These are phyloP conservation scores for Sanghuangporus sanghuang DNA, from an alignment of 1,284 basidiomycete species.

Conservation along the genomic window DNA sequence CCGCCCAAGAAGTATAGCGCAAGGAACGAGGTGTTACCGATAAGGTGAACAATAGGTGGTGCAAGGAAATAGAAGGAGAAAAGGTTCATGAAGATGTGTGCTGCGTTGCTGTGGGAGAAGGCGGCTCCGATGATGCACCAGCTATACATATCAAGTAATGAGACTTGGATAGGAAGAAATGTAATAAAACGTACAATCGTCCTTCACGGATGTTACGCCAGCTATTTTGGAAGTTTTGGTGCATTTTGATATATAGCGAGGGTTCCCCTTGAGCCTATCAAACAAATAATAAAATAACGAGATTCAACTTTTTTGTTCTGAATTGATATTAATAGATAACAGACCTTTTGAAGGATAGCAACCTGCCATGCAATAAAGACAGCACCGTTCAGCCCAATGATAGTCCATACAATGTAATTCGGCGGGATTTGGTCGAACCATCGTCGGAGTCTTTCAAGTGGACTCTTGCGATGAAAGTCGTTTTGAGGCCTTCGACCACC, in stretches of 20 bases:
- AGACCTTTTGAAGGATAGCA: conserved; percentile 33
- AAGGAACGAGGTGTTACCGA: conserved; percentile 71
- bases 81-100: conserved; percentile 76
- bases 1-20: conserved; percentile 76
- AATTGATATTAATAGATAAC: conserved; percentile 21
- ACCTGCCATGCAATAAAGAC: conserved; percentile 40
- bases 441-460: background rate
- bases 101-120: conserved; percentile 65
- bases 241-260: conserved; percentile 51
- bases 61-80: conserved; percentile 81
- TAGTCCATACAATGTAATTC: conserved; percentile 36
- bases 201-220: conserved; percentile 64
- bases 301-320: background rate
- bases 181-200: conserved; percentile 50
- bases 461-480: background rate
- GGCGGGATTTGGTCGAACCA: conserved; percentile 36
- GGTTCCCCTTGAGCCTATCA: conserved; percentile 36
- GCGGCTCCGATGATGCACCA: conserved; percentile 76
- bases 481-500: background rate
- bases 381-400: conserved; percentile 41
- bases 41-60: conserved; percentile 57
- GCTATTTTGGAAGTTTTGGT: conserved; percentile 61
- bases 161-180: conserved; percentile 3
- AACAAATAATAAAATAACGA: background rate
- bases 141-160: conserved; percentile 33